These are phyloP conservation scores for Boeremia exigua DNA, from an alignment of 2,329 filamentous ascomycete species.

Conservation along the genomic window DNA sequence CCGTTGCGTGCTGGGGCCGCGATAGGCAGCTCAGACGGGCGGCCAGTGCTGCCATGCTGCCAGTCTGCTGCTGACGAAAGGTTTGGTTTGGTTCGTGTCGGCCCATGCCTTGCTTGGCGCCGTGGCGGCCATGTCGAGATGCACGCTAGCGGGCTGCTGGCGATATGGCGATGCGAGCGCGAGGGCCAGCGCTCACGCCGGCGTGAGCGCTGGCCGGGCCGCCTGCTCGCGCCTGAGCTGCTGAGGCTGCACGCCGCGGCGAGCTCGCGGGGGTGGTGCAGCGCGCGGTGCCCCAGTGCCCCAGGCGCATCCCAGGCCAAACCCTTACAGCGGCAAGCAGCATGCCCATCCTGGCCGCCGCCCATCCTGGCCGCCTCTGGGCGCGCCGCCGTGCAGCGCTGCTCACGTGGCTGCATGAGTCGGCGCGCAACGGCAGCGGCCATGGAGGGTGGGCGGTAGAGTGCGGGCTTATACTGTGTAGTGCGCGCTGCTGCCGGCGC, in stretches of 20 bases:
- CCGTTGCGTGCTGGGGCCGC: slow-evolving; percentile 28
- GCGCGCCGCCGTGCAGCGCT: slow-evolving; percentile 11
- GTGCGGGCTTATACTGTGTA: slow-evolving; percentile 13
- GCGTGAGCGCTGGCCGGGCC: slow-evolving; percentile 2
- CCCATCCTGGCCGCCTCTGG: too few relatives aligned
- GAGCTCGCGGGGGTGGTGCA: background rate
- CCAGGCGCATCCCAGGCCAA: background rate
- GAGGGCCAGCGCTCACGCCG: slow-evolving; percentile 20
- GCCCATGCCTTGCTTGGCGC: slow-evolving; percentile 15
- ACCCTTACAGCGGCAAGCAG: slow-evolving; percentile 26
- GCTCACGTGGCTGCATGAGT: slow-evolving; percentile 21
- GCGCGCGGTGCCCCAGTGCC: background rate
- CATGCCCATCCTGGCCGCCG: slow-evolving; percentile 11
- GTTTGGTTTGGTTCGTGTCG: slow-evolving; percentile 22
- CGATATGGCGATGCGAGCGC: slow-evolving; percentile 31
- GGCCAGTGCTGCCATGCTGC: slow-evolving; percentile 10
- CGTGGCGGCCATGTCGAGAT: slow-evolving; percentile 4
- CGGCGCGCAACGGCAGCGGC: slow-evolving; percentile 5
- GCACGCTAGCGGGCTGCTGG: slow-evolving; percentile 2
- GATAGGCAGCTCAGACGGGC: slow-evolving; percentile 30
- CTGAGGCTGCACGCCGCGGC: background rate
- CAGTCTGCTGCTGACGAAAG: slow-evolving; percentile 16
- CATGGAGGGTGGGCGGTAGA: too few relatives aligned
- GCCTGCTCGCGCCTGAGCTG: background rate
- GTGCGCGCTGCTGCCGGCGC: background rate